Base-by-base conservation (phyloP, 2,329 filamentous ascomycete species). In the Ascosphaera aggregata region DNA sequence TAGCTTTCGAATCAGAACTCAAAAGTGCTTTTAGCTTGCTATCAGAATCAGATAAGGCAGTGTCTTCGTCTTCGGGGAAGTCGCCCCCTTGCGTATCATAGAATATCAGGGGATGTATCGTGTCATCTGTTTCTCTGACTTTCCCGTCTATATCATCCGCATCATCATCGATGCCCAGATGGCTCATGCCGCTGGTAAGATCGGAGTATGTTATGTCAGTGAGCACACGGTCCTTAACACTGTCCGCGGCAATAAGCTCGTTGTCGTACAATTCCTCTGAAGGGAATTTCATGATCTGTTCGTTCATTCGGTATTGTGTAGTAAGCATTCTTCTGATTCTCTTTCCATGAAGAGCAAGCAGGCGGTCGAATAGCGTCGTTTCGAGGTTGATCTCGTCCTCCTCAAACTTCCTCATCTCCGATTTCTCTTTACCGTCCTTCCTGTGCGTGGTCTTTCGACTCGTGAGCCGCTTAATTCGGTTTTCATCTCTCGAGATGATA, bases 241-340 rank as follows among this genome's bases (percentile, higher is more conserved):
- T 63, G 3, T 86, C 80, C 1, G 79, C 84, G 0, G 89, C 86
- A 2, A 85, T 61, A 1, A 98, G 69, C 49, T 76, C 76, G 2
- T 70, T 71, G 43, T 81, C 80, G 58, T 98, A 98, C 9, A 95
- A 65, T 52, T 86, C 76, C 44, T 80, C 69, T 0, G 86, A 94
- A 0, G 89, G 86, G 50, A 94, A 98, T 4, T 73, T 69, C 85
- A 95, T 95, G 49, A 98, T 95, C 40, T 66, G 73, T 51, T 92
- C 78, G 53, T 98, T 84, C 89, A 98, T 98, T 30, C 89, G 82
- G 56, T 98, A 98, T 59, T 98, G 89, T 3, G 79, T 92, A 3
- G 82, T 95, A 18, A 98, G 70, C 80, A 95, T 93, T 39, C 80
- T 68, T 61, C 95, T 95, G 60, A 98, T 84, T 3, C 64, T 64